Conservation (phyloP, 768 basidiomycete genomes). For the Russula sp. region DNA sequence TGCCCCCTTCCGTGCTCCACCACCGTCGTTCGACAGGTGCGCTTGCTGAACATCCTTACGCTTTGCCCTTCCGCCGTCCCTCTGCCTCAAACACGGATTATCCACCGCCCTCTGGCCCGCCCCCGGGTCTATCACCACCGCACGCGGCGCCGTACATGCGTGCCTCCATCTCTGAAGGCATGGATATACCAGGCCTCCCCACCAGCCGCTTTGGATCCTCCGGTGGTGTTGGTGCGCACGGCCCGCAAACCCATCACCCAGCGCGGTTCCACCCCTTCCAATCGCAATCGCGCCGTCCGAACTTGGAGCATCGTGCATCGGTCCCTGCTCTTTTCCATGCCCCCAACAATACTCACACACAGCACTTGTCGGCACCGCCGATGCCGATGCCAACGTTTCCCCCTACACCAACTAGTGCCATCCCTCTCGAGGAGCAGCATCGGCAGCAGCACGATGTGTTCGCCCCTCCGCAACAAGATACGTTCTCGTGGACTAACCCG, state of each 20-base stretch:
- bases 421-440: constrained; percentile 10
- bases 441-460: constrained; percentile 1
- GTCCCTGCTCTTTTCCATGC: constrained; percentile 17
- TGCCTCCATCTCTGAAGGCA: constrained; percentile 16
- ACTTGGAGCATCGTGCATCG: constrained; percentile 19
- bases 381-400: constrained; percentile 4
- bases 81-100: constrained; percentile 5
- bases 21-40: constrained; percentile 19
- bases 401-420: neutral
- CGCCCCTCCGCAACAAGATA: constrained; percentile 1
- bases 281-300: constrained; percentile 11
- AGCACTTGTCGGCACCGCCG: constrained; percentile 1
- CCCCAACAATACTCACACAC: neutral
- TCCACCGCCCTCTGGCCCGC: constrained; percentile 11
- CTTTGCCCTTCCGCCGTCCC: constrained; percentile 1
- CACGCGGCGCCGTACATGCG: constrained; percentile 13
- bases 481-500: constrained; percentile 16
- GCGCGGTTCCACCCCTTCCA: constrained; percentile 14
- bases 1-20: constrained; percentile 9
- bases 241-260: neutral
- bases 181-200: constrained; percentile 14
- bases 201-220: constrained; percentile 1
- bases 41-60: constrained; percentile 12
- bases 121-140: constrained; percentile 8
- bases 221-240: neutral